Percentiles rank a stretch among this genome's conserved stretches.
phyloP scores from a whole-genome alignment of 257 asterid genomes.

The Salvia rosmarinus region DNA sequence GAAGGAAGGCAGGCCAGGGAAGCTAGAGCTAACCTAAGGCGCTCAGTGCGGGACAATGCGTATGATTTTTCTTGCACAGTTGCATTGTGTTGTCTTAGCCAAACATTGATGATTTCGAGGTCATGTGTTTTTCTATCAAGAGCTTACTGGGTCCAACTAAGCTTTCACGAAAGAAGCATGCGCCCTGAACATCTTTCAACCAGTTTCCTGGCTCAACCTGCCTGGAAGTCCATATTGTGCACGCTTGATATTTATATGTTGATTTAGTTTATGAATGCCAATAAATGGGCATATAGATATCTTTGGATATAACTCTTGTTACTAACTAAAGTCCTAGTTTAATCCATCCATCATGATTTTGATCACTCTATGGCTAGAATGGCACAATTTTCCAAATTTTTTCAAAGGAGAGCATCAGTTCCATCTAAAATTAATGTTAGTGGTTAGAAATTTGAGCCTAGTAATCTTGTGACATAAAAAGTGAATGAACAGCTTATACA shows the following conservation, averaged over 20 bases:
- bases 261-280: background rate
- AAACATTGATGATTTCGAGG: no score
- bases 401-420: background rate
- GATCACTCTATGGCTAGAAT: background rate
- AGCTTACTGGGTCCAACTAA: background rate
- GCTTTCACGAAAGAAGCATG: background rate
- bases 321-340: background rate
- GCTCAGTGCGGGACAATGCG: slow-evolving; percentile 98
- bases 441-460: no score
- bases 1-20: slow-evolving; percentile 98
- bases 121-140: background rate
- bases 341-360: background rate
- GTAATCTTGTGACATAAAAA: background rate
- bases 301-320: background rate
- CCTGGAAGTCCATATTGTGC: slow-evolving; percentile 7
- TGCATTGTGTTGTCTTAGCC: no score
- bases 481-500: no score
- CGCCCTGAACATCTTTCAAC: background rate
- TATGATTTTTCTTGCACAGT: slow-evolving; percentile 42
- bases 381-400: background rate
- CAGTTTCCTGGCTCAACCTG: background rate
- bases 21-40: slow-evolving; percentile 89
- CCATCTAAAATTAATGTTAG: background rate
- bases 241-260: background rate
- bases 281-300: background rate